Evolutionary conservation across 2,329 filamentous ascomycete genomes (phyloP), one percentile per base, ranked within the genome.

Genomic region (Chaetothyriales sp.): DNA sequence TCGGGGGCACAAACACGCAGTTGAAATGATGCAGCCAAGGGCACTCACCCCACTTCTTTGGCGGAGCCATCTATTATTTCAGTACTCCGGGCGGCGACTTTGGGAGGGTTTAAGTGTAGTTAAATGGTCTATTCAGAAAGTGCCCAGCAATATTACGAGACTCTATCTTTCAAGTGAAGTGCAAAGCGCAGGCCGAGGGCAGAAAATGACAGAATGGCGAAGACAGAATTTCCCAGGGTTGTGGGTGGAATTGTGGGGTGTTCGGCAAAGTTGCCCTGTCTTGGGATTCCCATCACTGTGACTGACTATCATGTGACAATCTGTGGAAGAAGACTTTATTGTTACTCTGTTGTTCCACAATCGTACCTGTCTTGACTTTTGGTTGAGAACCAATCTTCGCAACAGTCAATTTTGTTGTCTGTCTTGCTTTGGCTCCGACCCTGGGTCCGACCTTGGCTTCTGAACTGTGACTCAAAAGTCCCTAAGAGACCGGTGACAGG

Each of bases 11-110:
- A 29, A 46, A 49, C 28, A 45, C 46, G 46, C 25, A 33, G 44
- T 18, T 19, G 29, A 10, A 37, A 37, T 43, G 25, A 6, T 20
- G 50, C 56, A n/a, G n/a, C n/a, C n/a, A n/a, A n/a, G n/a, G n/a
- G n/a, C n/a, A 70, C 70, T 61, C 70, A 73, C 70, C 70, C 70
- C 70, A 73, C 69, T 73, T 73, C 53, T 70, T 68, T 61, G 70
- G 70, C 58, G 71, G 64, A 40, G 33, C 33, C 33, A 40, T 40
- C 2, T 40, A 5, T 15, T 40, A 5, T 15, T 2, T 15, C 33
- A 15, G 10, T 40, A 5, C 33, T 40, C 33, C 15, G 33, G 5
- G 33, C 33, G 4, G 33, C 13, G 33, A 40, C 10, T 40, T 40
- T 40, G 15, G 33, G 9, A 1, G 2, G 4, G 33, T 40, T 40